Evolutionary conservation across 1,139 yeast genomes (phyloP), one percentile per base, ranked within the genome.

Genomic region (Saccharomyces hybrid): DNA sequence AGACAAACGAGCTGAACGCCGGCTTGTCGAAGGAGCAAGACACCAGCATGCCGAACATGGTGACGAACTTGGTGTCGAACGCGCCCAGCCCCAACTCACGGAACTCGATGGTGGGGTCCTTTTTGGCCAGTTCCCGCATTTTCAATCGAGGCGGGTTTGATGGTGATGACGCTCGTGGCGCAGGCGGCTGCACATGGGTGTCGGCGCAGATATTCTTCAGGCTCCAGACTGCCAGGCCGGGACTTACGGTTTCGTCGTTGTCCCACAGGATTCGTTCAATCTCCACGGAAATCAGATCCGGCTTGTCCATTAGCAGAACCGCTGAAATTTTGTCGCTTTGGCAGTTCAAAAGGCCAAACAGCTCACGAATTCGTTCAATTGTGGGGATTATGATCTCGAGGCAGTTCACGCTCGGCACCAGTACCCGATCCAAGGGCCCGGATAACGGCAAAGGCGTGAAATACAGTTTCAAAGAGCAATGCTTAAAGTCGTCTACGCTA

Each of bases 11-110:
- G 3, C 47, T 55, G 51, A 49, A 61, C 4, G 49, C 44, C 0
- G 50, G 42, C 20, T 51, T 52, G 32, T 64, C 65, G 47, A 55
- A 57, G 4, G 61, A 38, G 31, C 57, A 55, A 9, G 66, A 56
- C 2, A 62, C 57, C 13, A 63, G 52, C 13, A 60, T 51, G 3
- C 60, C 65, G 14, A 58, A 51, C 56, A 63, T 57, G 5, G 51
- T 53, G 11, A 59, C 53, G 51, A 51, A 63, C 50, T 55, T 54
- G 2, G 56, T 49, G 2, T 55, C 59, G 38, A 42, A 32, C 6
- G 49, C 27, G 25, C 16, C 48, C 13, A 60, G 8, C 20, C 26
- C 46, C 6, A 63, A 44, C 20, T 61, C 61, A 31, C 50, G 51
- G 46, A 61, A 61, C 14, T 50, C 38, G 13, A 59, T 46, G 1